Conservation (phyloP, 345 rosid genomes). For the Syzygium grande region DNA sequence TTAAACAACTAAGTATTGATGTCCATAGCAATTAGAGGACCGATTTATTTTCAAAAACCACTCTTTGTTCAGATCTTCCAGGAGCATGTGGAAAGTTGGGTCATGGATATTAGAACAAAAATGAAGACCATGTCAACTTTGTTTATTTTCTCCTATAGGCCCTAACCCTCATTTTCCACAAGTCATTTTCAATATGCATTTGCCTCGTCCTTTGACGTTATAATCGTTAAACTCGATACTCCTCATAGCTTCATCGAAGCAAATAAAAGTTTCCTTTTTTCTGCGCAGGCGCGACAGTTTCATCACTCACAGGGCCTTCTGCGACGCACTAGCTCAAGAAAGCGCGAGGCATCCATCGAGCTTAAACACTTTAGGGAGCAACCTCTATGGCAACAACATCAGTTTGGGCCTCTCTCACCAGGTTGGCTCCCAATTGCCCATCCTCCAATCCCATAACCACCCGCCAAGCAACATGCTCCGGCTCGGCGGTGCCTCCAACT, state of each 20-base stretch:
- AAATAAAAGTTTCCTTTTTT: background rate
- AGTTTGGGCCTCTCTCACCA: slow-evolving; percentile 28
- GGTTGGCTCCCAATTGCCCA: slow-evolving; percentile 20
- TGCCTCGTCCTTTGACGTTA: background rate
- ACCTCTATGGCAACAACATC: slow-evolving; percentile 24
- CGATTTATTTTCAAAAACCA: background rate
- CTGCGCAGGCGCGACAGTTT: slow-evolving; percentile 70
- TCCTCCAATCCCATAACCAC: slow-evolving; percentile 20
- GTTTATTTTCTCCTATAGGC: background rate
- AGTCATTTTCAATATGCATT: background rate
- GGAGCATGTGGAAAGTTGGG: background rate
- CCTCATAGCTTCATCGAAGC: background rate
- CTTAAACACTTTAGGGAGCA: slow-evolving; percentile 26
- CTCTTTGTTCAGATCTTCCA: background rate
- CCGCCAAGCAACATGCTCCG: slow-evolving; percentile 26
- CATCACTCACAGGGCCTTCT: slow-evolving; percentile 84
- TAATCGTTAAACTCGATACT: background rate
- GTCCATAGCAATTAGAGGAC: background rate
- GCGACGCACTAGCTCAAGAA: slow-evolving; percentile 81
- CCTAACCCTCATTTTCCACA: background rate
- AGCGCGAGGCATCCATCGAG: slow-evolving; percentile 50
- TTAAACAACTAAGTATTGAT: background rate
- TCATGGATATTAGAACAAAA: background rate
- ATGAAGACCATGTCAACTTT: background rate
- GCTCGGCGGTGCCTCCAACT: slow-evolving; percentile 40